These are phyloP conservation scores for Nissolia schottii DNA, from an alignment of 306 rosid genomes.

Conservation along the genomic window DNA sequence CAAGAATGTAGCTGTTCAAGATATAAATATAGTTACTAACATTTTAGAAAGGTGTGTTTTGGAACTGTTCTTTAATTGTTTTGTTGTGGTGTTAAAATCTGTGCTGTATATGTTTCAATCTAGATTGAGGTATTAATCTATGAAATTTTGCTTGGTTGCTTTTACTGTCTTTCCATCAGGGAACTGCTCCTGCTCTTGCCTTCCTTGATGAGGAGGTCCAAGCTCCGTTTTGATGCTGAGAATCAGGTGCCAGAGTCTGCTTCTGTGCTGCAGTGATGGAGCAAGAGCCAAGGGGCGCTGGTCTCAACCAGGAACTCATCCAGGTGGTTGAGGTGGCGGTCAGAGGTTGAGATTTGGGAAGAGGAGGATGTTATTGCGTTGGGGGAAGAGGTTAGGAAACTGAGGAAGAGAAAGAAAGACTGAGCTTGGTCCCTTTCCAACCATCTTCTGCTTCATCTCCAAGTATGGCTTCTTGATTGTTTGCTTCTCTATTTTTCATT, in stretches of 20 bases:
- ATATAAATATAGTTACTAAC: no score
- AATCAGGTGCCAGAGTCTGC: conserved; percentile 38
- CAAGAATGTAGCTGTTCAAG: no score
- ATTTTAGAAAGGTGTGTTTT: no score
- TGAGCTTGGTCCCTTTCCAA: conserved; percentile 49
- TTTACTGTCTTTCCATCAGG: conserved; percentile 38
- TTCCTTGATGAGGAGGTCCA: conserved; percentile 52
- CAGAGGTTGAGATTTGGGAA: conserved; percentile 55
- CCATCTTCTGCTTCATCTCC: conserved; percentile 48
- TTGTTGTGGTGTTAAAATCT: no score
- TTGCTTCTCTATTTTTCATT: background rate
- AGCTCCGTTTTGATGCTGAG: conserved; percentile 52
- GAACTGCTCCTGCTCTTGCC: conserved; percentile 67
- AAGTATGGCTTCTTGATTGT: conserved; percentile 27
- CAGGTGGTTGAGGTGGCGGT: conserved; percentile 54
- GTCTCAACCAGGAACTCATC: conserved; percentile 74
- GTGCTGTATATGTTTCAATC: no score
- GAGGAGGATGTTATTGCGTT: conserved; percentile 45
- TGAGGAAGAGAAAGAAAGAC: conserved; percentile 60
- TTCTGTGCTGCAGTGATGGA: conserved; percentile 36
- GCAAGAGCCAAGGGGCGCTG: conserved; percentile 47
- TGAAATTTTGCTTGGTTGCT: no score
- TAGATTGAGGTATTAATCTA: no score
- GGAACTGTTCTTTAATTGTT: no score
- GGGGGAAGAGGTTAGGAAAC: conserved; percentile 54